Base-by-base conservation (phyloP, 805 yeast genomes). In the Saturnispora serradocipensis region DNA sequence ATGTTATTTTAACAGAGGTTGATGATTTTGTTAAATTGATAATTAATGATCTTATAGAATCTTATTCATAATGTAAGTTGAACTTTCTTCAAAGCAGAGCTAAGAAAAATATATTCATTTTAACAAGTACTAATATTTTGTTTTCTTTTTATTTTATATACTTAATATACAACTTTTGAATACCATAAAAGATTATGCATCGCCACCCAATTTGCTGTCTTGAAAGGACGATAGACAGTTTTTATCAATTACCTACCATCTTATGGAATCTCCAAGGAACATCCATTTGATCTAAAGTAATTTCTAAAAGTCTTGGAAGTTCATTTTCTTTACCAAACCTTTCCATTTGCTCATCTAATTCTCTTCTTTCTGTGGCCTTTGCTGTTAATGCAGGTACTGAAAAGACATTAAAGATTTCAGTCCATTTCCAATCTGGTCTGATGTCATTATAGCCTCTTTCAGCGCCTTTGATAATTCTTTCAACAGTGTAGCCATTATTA, bases 401-500 rank as follows among this genome's bases (percentile, higher is more conserved):
- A 61, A 90, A 84, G 16, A 79, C 76, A 52, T 77, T 72, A 56
- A 86, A 76, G 35, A 87, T 68, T 53, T 78, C 69, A 2, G 83
- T 75, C 95, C 95, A 89, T 55, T 84, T 73, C 96, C 97, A 90
- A 53, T 74, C 66, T 42, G 84, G 84, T 64, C 83, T 79, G 53
- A 90, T 83, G 59, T 89, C 96, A 65, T 90, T 90, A 67, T 89
- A 90, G 1, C 76, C 67, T 63, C 87, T 78, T 27, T 76, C 70
- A 28, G 88, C 84, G 4, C 97, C 97, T 62, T 82, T 78, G 58
- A 90, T 86, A 24, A 83, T 78, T 64, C 97, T 78, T 71, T 90
- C 97, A 47, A 90, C 88, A 0, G 96, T 84, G 70, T 90, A 90
- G 1, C 97, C 97, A 52, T 77, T 76, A 67, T 90, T 90, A 69